Evolutionary conservation across 2,329 filamentous ascomycete species (phyloP).

Genomic region (Cercospora berteroae): DNA sequence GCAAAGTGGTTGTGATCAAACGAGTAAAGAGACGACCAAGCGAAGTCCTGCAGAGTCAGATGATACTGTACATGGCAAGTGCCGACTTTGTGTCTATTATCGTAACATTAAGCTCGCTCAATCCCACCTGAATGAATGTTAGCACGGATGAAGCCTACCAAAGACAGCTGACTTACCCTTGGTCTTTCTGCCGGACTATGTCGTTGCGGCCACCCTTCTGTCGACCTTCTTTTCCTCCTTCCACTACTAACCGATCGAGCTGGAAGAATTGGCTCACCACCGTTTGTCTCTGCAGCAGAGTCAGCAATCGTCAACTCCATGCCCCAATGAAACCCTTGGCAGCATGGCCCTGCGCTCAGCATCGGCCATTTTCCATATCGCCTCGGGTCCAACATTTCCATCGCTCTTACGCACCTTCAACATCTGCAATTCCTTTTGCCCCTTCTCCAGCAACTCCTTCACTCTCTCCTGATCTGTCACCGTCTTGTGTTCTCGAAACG

Average conservation of each 20-base stretch:
- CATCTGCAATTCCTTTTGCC: conserved; percentile 78
- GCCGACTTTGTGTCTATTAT: not conserved
- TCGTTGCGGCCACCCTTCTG: conserved; percentile 65
- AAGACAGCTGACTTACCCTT: conserved; percentile 57
- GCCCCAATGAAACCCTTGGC: not conserved
- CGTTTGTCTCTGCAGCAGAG: conserved; percentile 74
- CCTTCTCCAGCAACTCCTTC: conserved; percentile 87
- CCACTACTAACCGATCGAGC: conserved; percentile 85
- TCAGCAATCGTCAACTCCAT: conserved; percentile 37
- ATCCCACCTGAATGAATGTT: conserved; percentile 1
- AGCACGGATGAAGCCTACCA: not conserved
- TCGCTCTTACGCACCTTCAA: conserved; percentile 69
- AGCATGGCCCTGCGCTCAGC: not conserved
- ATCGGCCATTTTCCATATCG: not conserved
- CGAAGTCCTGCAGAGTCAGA: not conserved
- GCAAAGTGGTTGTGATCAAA: conserved; percentile 40
- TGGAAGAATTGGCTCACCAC: conserved; percentile 94
- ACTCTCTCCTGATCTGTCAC: conserved; percentile 72
- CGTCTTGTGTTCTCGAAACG: conserved; percentile 75
- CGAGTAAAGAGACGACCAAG: not conserved
- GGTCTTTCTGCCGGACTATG: conserved; percentile 74
- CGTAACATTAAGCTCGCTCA: not conserved
- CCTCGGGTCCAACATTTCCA: not conserved
- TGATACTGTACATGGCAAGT: not conserved
- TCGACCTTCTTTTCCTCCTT: conserved; percentile 78